A percentile compares a stretch with the other conserved stretches of the same genome.
phyloP scores from a whole-genome alignment of 164 flowering plant species.

The Magnolia sinica region DNA sequence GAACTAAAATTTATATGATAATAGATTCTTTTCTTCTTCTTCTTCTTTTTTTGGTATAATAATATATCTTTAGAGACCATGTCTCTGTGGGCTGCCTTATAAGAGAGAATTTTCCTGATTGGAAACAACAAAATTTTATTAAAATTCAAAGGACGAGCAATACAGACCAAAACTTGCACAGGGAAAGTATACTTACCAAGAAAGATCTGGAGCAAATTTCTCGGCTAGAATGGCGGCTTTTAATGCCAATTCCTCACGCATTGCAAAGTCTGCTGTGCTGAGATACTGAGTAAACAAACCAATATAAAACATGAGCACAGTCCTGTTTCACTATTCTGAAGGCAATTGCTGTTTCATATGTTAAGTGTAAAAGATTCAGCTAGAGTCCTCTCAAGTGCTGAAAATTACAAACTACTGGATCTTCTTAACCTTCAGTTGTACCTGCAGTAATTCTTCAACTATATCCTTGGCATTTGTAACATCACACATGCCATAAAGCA shows the following conservation, averaged over 20 bases:
- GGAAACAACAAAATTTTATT: background rate
- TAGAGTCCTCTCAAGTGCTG: background rate
- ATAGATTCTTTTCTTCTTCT: too few relatives aligned
- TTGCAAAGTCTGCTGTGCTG: conserved; percentile 91
- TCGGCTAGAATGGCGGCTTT: conserved; percentile 99
- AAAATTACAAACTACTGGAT: background rate
- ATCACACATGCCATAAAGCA: conserved; percentile 99
- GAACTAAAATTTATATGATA: too few relatives aligned
- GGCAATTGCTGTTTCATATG: background rate
- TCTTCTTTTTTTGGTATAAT: too few relatives aligned
- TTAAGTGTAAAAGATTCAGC: background rate
- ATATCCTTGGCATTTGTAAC: conserved; percentile 98
- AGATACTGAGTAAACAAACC: conserved; percentile 59
- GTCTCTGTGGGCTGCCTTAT: too few relatives aligned
- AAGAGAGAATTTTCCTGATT: background rate
- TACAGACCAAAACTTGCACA: background rate
- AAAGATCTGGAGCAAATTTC: conserved; percentile 96
- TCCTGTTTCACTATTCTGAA: background rate
- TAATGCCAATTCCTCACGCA: conserved; percentile 96
- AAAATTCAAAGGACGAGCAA: background rate
- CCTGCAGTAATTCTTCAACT: conserved; percentile 98
- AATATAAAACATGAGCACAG: conserved; percentile 3
- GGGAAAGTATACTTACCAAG: conserved; percentile 51
- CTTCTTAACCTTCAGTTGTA: conserved; percentile 16
- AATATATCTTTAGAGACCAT: too few relatives aligned